Conservation (phyloP, 2,329 filamentous ascomycete genomes). For the Talaromyces sp. region DNA sequence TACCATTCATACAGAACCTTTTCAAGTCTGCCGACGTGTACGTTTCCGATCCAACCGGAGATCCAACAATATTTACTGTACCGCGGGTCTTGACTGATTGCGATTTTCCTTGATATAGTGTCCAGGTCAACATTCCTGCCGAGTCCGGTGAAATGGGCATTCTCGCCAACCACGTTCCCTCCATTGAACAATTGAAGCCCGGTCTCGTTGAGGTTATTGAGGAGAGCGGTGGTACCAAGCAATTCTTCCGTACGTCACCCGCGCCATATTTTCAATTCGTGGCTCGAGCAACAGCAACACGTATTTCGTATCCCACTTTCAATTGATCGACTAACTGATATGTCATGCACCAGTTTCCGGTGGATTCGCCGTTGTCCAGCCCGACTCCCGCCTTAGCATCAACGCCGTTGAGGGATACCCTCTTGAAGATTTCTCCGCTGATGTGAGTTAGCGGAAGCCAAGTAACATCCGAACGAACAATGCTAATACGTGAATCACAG, state of each 20-base stretch:
- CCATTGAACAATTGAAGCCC: slow-evolving; percentile 98
- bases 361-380: slow-evolving; percentile 95
- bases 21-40: slow-evolving; percentile 69
- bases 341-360: slow-evolving; percentile 68
- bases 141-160: slow-evolving; percentile 99
- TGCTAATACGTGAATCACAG: slow-evolving; percentile 28
- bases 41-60: slow-evolving; percentile 31
- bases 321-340: background rate
- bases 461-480: background rate
- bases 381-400: slow-evolving; percentile 91
- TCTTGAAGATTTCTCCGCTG: slow-evolving; percentile 91
- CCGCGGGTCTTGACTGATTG: slow-evolving; percentile 23
- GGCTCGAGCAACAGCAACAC: slow-evolving; percentile 1
- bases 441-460: slow-evolving; percentile 44
- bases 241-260: slow-evolving; percentile 84
- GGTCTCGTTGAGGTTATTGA: slow-evolving; percentile 93
- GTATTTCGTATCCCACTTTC: background rate
- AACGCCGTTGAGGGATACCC: slow-evolving; percentile 95
- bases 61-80: background rate
- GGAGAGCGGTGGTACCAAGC: slow-evolving; percentile 82
- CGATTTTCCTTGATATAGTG: slow-evolving; percentile 60
- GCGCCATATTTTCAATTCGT: background rate
- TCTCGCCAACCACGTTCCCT: slow-evolving; percentile 96
- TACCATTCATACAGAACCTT: slow-evolving; percentile 49
- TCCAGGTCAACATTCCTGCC: slow-evolving; percentile 98